phyloP scores from a whole-genome alignment of 2,329 filamentous ascomycete genomes.

The Ascochyta fabae region DNA sequence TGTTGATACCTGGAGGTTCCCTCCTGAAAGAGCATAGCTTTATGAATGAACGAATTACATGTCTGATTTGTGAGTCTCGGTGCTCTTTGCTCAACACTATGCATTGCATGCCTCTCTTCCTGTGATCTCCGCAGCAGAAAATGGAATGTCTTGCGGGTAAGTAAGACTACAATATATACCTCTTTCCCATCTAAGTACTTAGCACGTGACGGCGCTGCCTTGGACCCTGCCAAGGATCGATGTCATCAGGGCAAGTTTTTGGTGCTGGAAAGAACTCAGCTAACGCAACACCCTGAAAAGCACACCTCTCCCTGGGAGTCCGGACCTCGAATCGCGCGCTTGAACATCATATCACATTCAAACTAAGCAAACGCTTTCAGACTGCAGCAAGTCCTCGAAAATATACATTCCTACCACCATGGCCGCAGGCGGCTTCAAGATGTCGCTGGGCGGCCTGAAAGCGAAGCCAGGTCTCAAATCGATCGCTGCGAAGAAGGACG shows the following conservation, averaged over 20 bases:
- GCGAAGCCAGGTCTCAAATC: slow-evolving; percentile 37
- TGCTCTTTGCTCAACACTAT: too few relatives aligned
- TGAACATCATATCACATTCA: neutral
- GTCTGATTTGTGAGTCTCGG: neutral
- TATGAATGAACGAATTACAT: slow-evolving; percentile 11
- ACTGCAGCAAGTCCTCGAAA: neutral
- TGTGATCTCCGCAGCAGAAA: too few relatives aligned
- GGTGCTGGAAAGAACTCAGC: neutral
- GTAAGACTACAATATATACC: neutral
- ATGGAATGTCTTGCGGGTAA: too few relatives aligned
- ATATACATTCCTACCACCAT: slow-evolving; percentile 33
- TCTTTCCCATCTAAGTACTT: neutral
- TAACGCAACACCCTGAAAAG: neutral
- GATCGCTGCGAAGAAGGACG: slow-evolving; percentile 20
- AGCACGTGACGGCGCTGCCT: slow-evolving; percentile 7
- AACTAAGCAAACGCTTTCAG: too few relatives aligned
- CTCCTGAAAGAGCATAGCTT: slow-evolving; percentile 8
- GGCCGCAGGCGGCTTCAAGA: slow-evolving; percentile 47
- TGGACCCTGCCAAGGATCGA: slow-evolving; percentile 18
- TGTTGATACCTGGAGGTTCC: slow-evolving; percentile 7
- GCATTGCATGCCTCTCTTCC: too few relatives aligned
- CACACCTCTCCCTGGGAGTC: neutral
- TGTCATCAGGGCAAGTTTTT: slow-evolving; percentile 13
- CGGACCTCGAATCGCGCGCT: neutral
- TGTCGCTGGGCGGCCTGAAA: slow-evolving; percentile 42